A percentile compares a stretch with the other conserved stretches of the same genome.
Conservation (phyloP, 1,284 basidiomycete species). For the Rhodotorula sp. region DNA sequence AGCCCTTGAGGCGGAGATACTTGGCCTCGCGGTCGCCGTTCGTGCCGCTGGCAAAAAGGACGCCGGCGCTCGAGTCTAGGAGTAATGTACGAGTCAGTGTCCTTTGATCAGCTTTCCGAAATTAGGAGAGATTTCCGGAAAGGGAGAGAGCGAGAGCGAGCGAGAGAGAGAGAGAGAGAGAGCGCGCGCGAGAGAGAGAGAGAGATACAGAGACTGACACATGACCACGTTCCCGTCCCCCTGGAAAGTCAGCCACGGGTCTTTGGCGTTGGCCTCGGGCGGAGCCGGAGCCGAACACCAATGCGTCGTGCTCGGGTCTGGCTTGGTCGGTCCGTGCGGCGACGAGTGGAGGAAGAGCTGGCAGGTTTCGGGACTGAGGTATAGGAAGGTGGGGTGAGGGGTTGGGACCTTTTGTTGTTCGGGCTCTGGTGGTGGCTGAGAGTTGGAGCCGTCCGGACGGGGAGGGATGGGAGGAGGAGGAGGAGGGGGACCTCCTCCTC, state of each 20-base stretch:
- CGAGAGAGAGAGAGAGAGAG: no score
- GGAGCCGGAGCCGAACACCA: constrained; percentile 30
- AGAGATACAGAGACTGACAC: constrained; percentile 11
- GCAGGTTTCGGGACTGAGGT: constrained; percentile 38
- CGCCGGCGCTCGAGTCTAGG: constrained; percentile 18
- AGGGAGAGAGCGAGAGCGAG: no score
- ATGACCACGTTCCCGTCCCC: constrained; percentile 43
- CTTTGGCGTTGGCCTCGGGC: constrained; percentile 2
- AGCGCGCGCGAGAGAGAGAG: no score
- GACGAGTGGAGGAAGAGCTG: constrained; percentile 44
- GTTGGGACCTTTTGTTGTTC: background rate
- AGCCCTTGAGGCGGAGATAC: constrained; percentile 19
- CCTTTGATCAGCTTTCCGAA: background rate
- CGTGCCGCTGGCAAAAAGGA: constrained; percentile 41
- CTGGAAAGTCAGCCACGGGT: constrained; percentile 31
- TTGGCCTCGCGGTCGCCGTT: constrained; percentile 26
- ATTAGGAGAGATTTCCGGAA: background rate
- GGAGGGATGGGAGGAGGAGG: constrained; percentile 31
- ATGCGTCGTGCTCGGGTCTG: constrained; percentile 27
- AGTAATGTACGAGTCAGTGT: background rate
- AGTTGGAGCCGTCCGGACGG: constrained; percentile 11
- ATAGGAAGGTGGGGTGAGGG: constrained; percentile 33
- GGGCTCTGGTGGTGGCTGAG: background rate
- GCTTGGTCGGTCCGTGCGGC: constrained; percentile 25
- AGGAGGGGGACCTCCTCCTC: background rate